Percentiles rank a stretch among this genome's conserved stretches.
phyloP scores from a whole-genome alignment of 2,329 filamentous ascomycete genomes.

The Colletotrichum tropicale region DNA sequence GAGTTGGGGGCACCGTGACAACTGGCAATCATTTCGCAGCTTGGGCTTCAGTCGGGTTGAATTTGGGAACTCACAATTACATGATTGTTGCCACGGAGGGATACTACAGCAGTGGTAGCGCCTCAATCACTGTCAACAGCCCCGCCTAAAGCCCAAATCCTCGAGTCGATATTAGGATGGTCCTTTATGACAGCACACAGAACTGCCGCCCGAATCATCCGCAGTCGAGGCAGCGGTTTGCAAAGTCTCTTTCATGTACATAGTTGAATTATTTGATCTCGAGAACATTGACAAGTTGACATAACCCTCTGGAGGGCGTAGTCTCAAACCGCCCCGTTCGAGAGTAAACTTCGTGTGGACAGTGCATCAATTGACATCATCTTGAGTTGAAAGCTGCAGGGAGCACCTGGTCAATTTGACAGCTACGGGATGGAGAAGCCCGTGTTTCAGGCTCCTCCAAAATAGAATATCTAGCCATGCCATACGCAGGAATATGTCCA shows the following conservation, averaged over 20 bases:
- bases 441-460: not conserved
- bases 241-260: not conserved
- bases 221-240: not conserved
- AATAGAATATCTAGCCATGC: not conserved
- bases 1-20: slow-evolving; percentile 54
- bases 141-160: not conserved
- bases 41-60: slow-evolving; percentile 50
- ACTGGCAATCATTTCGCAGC: slow-evolving; percentile 56
- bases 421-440: not conserved
- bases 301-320: accelerated
- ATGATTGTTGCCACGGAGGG: slow-evolving; percentile 41
- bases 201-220: not conserved
- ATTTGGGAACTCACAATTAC: slow-evolving; percentile 54
- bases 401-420: not conserved
- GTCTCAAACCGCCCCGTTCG: not conserved
- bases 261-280: not conserved
- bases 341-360: not conserved
- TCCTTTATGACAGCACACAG: not conserved
- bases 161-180: not conserved
- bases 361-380: not conserved
- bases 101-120: slow-evolving; percentile 8
- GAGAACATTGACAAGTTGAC: not conserved
- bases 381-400: not conserved
- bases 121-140: not conserved
- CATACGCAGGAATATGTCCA: not conserved